phyloP scores from a whole-genome alignment of 352 stramenopile species.

The Achlya hypogyna region DNA sequence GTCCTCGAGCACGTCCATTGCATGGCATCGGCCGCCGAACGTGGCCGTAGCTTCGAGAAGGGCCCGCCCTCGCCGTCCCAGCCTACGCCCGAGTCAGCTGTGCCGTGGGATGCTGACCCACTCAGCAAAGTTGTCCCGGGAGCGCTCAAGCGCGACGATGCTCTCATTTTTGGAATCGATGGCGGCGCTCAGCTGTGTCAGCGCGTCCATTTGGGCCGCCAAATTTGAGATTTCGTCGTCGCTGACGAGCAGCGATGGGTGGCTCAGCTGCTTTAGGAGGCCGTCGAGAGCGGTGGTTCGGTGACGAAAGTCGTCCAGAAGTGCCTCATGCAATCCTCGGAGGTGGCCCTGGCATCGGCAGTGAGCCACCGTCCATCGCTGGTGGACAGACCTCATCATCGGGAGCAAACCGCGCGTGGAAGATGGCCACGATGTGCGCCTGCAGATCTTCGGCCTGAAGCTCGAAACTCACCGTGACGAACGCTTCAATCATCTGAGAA shows the following conservation, averaged over 20 bases:
- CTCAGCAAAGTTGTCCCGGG: background rate
- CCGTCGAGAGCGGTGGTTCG: background rate
- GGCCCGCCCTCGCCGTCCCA: background rate
- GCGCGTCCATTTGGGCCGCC: background rate
- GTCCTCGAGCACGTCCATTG: background rate
- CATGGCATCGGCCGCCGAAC: slow-evolving; percentile 3
- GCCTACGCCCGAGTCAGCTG: background rate
- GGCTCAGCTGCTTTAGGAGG: slow-evolving; percentile 4
- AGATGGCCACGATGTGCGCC: background rate
- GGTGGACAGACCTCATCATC: background rate
- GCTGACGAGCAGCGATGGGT: background rate
- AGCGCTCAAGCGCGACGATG: background rate
- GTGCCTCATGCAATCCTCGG: background rate
- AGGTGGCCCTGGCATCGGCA: background rate
- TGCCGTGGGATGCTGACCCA: background rate
- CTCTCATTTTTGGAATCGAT: slow-evolving; percentile 10
- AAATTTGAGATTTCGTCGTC: slow-evolving; percentile 8
- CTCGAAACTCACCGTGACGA: slow-evolving; percentile 12
- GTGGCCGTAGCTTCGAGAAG: background rate
- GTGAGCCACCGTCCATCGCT: background rate
- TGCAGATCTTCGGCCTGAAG: background rate
- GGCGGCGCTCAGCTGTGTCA: background rate
- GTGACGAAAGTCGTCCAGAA: slow-evolving; percentile 11
- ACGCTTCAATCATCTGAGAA: slow-evolving; percentile 9
- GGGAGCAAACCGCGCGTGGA: slow-evolving; percentile 1